Percentiles rank a stretch among this genome's conserved stretches.
phyloP scores from a whole-genome alignment of 352 stramenopile species.

The Globisporangium acanthophoron region DNA sequence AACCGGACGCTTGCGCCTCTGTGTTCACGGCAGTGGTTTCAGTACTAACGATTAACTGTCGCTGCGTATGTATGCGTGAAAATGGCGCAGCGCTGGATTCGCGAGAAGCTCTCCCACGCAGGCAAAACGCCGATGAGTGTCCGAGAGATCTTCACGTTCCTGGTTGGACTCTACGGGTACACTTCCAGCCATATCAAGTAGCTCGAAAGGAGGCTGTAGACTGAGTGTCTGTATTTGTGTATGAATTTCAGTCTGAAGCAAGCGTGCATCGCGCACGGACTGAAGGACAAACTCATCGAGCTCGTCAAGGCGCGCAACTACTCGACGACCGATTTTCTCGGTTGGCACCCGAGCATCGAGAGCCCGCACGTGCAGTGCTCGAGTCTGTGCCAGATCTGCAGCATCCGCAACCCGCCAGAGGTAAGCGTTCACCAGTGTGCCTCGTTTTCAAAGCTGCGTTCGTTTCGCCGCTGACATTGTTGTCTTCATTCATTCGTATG shows the following conservation, averaged over 20 bases:
- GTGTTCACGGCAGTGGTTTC: not conserved
- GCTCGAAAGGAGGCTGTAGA: not conserved
- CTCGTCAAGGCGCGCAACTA: conserved; percentile 62
- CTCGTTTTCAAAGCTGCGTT: not conserved
- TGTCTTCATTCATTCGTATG: not conserved
- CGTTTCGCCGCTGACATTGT: not conserved
- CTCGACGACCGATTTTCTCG: conserved; percentile 67
- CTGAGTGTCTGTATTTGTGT: not conserved
- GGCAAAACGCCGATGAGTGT: conserved; percentile 50
- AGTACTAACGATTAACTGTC: not conserved
- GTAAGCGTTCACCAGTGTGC: conserved; percentile 11
- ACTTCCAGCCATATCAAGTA: not conserved
- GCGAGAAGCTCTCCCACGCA: conserved; percentile 52
- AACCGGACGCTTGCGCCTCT: not conserved
- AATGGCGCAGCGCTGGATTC: conserved; percentile 56
- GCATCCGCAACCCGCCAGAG: conserved; percentile 71
- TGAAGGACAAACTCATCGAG: conserved; percentile 41
- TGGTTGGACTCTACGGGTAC: conserved; percentile 76
- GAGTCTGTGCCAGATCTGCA: conserved; percentile 62
- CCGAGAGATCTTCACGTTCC: conserved; percentile 68
- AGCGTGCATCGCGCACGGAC: conserved; percentile 51
- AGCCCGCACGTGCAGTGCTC: conserved; percentile 64
- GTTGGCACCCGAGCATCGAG: conserved; percentile 79
- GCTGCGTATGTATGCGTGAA: too few species aligned
- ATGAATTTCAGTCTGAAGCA: conserved; percentile 41